Evolutionary conservation across 495 filamentous ascomycete genomes (phyloP).

Genomic region (Filosporella fistucella): DNA sequence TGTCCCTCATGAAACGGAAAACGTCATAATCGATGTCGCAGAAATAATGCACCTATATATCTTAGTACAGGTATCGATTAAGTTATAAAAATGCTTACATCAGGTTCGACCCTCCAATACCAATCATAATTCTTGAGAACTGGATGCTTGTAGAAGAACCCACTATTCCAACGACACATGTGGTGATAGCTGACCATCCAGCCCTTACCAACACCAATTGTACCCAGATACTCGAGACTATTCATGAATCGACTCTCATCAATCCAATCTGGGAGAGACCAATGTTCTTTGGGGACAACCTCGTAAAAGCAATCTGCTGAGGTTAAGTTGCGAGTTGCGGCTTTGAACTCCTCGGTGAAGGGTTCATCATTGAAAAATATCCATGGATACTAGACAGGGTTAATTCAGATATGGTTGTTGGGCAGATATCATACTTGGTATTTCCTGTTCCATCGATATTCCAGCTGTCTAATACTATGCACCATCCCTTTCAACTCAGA

Average conservation of each 20-base stretch:
- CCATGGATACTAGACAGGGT: slow-evolving; percentile 93
- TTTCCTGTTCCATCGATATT: slow-evolving; percentile 89
- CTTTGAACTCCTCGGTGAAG: slow-evolving; percentile 92
- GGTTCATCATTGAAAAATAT: slow-evolving; percentile 96
- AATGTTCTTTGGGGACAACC: slow-evolving; percentile 62
- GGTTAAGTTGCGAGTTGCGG: slow-evolving; percentile 64
- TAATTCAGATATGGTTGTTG: neutral
- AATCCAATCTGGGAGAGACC: slow-evolving; percentile 67
- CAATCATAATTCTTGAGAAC: slow-evolving; percentile 48
- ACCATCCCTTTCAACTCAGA: slow-evolving; percentile 77
- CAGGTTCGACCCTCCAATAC: slow-evolving; percentile 73
- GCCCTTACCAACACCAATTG: slow-evolving; percentile 49
- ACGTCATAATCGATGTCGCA: slow-evolving; percentile 69
- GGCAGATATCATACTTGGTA: slow-evolving; percentile 6
- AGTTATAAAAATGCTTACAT: slow-evolving; percentile 13
- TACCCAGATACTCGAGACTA: slow-evolving; percentile 44
- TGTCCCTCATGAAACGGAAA: slow-evolving; percentile 70
- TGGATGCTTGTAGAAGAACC: slow-evolving; percentile 69
- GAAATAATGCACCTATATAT: slow-evolving; percentile 48
- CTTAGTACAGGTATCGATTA: neutral
- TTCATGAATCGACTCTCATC: slow-evolving; percentile 53
- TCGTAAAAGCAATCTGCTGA: slow-evolving; percentile 78
- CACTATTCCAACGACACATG: slow-evolving; percentile 75
- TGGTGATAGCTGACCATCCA: slow-evolving; percentile 59
- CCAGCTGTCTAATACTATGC: slow-evolving; percentile 78